Percentiles rank a stretch among this genome's conserved stretches.
Evolutionary conservation across 768 basidiomycete species (phyloP).

Genomic region (Rhodotorula kratochvilovae): DNA sequence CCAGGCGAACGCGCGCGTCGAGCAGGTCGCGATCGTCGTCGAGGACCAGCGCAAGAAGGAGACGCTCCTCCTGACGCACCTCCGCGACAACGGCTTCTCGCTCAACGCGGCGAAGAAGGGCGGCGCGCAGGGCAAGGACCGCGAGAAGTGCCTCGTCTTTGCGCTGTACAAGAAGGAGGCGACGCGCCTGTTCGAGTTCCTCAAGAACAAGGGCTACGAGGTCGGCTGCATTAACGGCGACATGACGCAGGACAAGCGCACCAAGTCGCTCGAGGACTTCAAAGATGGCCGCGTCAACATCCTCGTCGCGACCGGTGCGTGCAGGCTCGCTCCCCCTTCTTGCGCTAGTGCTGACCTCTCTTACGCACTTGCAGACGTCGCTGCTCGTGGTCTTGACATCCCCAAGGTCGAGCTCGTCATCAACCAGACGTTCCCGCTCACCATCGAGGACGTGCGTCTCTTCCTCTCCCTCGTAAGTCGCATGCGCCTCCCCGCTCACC

Average conservation of each 20-base stretch:
- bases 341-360: neutral
- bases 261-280: constrained; percentile 81
- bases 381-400: constrained; percentile 93
- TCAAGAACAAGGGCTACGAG: constrained; percentile 65
- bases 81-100: constrained; percentile 46
- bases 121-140: constrained; percentile 50
- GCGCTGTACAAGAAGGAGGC: constrained; percentile 95
- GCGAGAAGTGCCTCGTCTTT: constrained; percentile 66
- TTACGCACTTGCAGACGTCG: constrained; percentile 63
- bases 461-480: too few relatives aligned
- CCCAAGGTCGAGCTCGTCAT: constrained; percentile 90
- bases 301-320: constrained; percentile 67
- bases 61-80: constrained; percentile 32
- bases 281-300: constrained; percentile 72
- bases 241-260: constrained; percentile 74
- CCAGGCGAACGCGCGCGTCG: constrained; percentile 88
- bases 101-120: constrained; percentile 53
- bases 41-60: constrained; percentile 41
- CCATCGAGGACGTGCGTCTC: constrained; percentile 78
- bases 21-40: constrained; percentile 55
- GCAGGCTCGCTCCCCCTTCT: neutral
- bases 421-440: constrained; percentile 63
- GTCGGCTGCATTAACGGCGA: constrained; percentile 53
- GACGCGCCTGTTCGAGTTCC: constrained; percentile 74
- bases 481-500: neutral